Evolutionary conservation across 108 stramenopile species (phyloP), one percentile per base, ranked within the genome.

Genomic region (Cylindrotheca fusiformis): DNA sequence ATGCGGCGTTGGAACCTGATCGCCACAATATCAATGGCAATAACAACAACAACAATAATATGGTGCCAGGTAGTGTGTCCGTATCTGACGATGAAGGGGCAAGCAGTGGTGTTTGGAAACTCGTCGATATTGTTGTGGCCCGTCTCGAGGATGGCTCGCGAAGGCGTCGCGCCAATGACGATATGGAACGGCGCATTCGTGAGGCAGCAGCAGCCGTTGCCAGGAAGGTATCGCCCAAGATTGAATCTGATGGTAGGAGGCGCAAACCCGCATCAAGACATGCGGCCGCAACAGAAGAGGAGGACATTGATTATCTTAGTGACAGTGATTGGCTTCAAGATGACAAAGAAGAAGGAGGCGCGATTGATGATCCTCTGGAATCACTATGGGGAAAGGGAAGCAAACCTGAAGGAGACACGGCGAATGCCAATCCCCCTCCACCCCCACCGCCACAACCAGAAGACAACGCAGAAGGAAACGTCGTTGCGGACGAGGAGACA

Each of bases 1-100:
- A 24, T 3, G 47, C 2, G 17, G 27, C 36, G 2, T 28, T 30
- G 32, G 50, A 28, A 8, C 65, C 21, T 31, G 0, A 18, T 6
- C 47, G 26, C 20, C 47, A 48, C 24, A 21, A 10, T 26, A 27
- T 3, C 24, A 21, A 17, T 33, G 47, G 17, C 60, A 47, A 25
- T 47, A 47, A 25, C 26, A 32, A 18, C 25, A 29, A 12, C 62
- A 46, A 51, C 14, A 20, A 63, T 29, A 51, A 22, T 28, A 22
- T 29, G 3, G 60, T 48, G 48, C 32, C 44, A 8, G 63, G 23
- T 0, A 63, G 55, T 60, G 75, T 76, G 19, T 81, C 80, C 19
- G 65, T 81, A 12, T 76, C 75, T 10, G 80, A 81, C 52, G 80
- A 81, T 49, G 80, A 81, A 58, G 58, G 36, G 22, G n/a, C 18